Evolutionary conservation across 495 filamentous ascomycete species (phyloP).

Genomic region (Neurospora discreta): DNA sequence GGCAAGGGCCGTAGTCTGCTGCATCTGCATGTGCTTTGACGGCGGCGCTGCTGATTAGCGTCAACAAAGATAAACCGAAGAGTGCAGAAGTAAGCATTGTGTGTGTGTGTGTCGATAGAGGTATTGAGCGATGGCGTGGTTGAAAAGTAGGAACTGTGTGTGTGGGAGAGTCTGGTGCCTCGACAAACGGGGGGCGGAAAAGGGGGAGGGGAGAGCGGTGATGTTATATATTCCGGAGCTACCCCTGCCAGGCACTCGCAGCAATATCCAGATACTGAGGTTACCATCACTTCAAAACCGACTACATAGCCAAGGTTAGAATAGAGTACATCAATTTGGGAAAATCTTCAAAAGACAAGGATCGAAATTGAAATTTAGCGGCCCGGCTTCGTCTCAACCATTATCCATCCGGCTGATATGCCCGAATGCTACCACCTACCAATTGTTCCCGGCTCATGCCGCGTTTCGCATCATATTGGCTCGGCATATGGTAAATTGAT

Average conservation of each 20-base stretch:
- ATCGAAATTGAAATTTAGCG: not conserved
- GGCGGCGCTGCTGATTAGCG: not conserved
- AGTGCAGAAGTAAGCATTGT: not conserved
- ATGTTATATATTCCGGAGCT: too few relatives aligned
- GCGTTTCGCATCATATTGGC: too few relatives aligned
- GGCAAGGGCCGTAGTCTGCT: slow-evolving; percentile 14
- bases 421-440: not conserved
- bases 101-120: too few relatives aligned
- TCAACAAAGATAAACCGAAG: not conserved
- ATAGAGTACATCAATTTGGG: not conserved
- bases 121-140: too few relatives aligned
- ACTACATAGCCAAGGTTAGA: not conserved
- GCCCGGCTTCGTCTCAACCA: not conserved
- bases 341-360: not conserved
- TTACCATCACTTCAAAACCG: too few relatives aligned
- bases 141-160: too few relatives aligned
- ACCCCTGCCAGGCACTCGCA: too few relatives aligned
- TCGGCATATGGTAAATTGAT: not conserved
- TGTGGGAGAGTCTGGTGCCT: too few relatives aligned
- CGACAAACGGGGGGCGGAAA: too few relatives aligned
- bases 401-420: not conserved
- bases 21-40: too few relatives aligned
- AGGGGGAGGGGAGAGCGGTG: too few relatives aligned
- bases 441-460: not conserved
- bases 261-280: too few relatives aligned